These are phyloP conservation scores for Ogataea glucozyma DNA, from an alignment of 805 yeast genomes.

Conservation along the genomic window DNA sequence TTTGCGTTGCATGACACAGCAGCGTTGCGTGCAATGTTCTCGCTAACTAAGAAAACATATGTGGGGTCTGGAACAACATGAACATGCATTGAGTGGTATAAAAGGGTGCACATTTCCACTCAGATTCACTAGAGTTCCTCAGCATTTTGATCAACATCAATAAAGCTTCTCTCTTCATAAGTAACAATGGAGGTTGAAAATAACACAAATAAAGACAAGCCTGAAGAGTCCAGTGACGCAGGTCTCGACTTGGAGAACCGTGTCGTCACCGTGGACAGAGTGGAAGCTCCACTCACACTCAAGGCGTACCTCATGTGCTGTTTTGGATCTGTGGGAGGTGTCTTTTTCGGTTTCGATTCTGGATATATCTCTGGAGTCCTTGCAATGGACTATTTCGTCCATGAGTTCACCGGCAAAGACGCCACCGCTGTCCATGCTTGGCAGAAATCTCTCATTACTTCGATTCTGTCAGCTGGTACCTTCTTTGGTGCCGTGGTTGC, in stretches of 20 bases:
- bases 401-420: constrained; percentile 29
- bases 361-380: constrained; percentile 67
- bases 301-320: constrained; percentile 44
- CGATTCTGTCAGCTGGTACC: constrained; percentile 73
- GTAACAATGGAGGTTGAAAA: neutral
- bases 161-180: neutral
- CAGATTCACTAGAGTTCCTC: neutral
- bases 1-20: no score
- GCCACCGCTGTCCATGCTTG: constrained; percentile 30
- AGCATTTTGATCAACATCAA: neutral
- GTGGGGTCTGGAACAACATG: no score
- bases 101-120: neutral
- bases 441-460: constrained; percentile 54
- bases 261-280: constrained; percentile 22
- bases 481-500: constrained; percentile 65
- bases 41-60: no score
- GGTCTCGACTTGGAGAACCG: constrained; percentile 18
- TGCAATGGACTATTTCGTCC: constrained; percentile 55
- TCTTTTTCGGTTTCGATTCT: constrained; percentile 68
- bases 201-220: constrained; percentile 1
- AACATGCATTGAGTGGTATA: no score
- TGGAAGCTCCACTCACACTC: constrained; percentile 40
- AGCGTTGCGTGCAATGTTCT: neutral
- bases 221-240: constrained; percentile 11
- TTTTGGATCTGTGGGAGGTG: constrained; percentile 69